These are phyloP conservation scores for Geranium rotundifolium DNA, from an alignment of 345 rosid species.

Conservation along the genomic window DNA sequence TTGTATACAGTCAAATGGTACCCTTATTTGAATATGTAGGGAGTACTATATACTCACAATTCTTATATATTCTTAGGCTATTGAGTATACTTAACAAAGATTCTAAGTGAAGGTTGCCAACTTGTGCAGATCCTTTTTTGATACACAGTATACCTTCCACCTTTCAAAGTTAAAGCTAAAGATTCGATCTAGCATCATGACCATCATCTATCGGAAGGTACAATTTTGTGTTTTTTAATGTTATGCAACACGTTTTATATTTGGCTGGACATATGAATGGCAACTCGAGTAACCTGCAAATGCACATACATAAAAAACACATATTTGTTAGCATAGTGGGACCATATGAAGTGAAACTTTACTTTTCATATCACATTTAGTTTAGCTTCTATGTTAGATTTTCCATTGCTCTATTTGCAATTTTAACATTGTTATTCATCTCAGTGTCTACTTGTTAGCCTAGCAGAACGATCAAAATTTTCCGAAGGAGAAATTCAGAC, in stretches of 20 bases:
- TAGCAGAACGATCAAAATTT: slow-evolving; percentile 62
- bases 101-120: not conserved
- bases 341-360: not conserved
- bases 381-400: not conserved
- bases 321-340: not conserved
- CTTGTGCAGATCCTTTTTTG: slow-evolving; percentile 72
- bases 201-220: slow-evolving; percentile 71
- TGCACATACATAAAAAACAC: not conserved
- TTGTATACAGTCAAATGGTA: no score
- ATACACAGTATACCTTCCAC: slow-evolving; percentile 66
- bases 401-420: slow-evolving; percentile 3
- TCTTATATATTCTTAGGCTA: no score
- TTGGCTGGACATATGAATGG: not conserved
- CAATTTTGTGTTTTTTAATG: slow-evolving; percentile 3
- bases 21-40: no score
- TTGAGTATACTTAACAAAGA: no score
- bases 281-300: not conserved
- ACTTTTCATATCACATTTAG: not conserved
- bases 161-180: slow-evolving; percentile 72
- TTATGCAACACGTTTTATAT: not conserved
- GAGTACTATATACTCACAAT: no score
- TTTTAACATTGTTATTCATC: slow-evolving; percentile 13
- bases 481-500: slow-evolving; percentile 95
- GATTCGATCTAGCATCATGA: slow-evolving; percentile 81
- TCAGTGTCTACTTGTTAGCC: slow-evolving; percentile 65